Evolutionary conservation across 768 basidiomycete species (phyloP).

Genomic region (Leccinum variicolor): DNA sequence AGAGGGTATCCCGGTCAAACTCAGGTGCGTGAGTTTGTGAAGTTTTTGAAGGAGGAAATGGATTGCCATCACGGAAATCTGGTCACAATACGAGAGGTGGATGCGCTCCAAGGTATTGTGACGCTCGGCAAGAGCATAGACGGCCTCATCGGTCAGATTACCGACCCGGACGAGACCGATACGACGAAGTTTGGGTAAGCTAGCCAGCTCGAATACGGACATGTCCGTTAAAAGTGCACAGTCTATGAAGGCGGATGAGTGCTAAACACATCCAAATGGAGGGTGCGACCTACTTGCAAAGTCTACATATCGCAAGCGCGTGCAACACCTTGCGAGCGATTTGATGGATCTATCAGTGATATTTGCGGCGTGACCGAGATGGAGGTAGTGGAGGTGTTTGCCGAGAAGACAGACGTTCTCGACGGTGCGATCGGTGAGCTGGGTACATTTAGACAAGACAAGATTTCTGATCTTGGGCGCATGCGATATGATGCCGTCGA

Average conservation of each 20-base stretch:
- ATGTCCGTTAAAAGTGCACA: conserved; percentile 87
- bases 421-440: conserved; percentile 78
- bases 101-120: conserved; percentile 90
- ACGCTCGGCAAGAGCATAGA: conserved; percentile 83
- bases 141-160: conserved; percentile 91
- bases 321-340: conserved; percentile 80
- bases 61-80: conserved; percentile 87
- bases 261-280: neutral
- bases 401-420: conserved; percentile 84
- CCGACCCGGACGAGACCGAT: conserved; percentile 93
- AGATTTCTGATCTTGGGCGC: conserved; percentile 84
- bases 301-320: conserved; percentile 90
- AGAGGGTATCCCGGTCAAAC: conserved; percentile 93
- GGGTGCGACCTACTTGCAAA: conserved; percentile 73
- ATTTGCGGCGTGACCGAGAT: conserved; percentile 86
- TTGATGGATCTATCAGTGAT: conserved; percentile 91
- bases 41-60: conserved; percentile 87
- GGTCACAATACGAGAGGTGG: conserved; percentile 96
- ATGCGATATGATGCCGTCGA: conserved; percentile 78
- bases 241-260: conserved; percentile 43
- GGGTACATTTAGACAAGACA: conserved; percentile 79
- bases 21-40: conserved; percentile 90
- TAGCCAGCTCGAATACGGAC: conserved; percentile 88
- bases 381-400: conserved; percentile 91
- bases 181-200: conserved; percentile 84